These are phyloP conservation scores for Trichoderma sp. DNA, from an alignment of 2,329 filamentous ascomycete genomes.

Conservation along the genomic window DNA sequence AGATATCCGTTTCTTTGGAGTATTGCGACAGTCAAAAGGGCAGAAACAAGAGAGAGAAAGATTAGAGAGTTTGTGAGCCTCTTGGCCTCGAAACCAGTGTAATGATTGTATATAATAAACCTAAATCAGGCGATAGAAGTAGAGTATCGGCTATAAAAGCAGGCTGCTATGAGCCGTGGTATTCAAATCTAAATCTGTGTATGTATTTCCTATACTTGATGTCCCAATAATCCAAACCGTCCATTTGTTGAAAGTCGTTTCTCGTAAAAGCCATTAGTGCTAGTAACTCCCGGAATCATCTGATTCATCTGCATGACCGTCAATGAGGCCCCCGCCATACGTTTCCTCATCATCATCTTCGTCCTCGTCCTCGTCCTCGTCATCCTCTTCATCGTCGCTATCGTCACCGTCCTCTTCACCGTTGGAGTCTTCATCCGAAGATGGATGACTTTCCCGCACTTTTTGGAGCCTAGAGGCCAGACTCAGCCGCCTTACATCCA, in stretches of 20 bases:
- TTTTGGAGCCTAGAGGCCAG: slow-evolving; percentile 35
- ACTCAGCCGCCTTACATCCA: slow-evolving; percentile 30
- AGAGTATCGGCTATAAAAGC: not conserved
- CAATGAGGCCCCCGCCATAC: slow-evolving; percentile 37
- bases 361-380: slow-evolving; percentile 16
- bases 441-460: slow-evolving; percentile 30
- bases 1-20: slow-evolving; percentile 52
- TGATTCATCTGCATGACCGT: slow-evolving; percentile 43
- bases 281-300: slow-evolving; percentile 34
- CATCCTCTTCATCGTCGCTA: slow-evolving; percentile 25
- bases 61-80: slow-evolving; percentile 49
- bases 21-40: slow-evolving; percentile 47
- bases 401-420: slow-evolving; percentile 31
- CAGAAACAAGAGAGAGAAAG: slow-evolving; percentile 39
- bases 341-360: slow-evolving; percentile 34
- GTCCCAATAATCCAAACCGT: not conserved
- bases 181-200: not conserved
- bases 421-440: slow-evolving; percentile 30
- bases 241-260: not conserved
- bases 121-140: not conserved
- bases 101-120: slow-evolving; percentile 28
- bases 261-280: not conserved
- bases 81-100: slow-evolving; percentile 42
- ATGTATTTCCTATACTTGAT: not conserved
- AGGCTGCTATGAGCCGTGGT: not conserved